Conservation (phyloP, 805 yeast genomes). For the Candida silvatica region DNA sequence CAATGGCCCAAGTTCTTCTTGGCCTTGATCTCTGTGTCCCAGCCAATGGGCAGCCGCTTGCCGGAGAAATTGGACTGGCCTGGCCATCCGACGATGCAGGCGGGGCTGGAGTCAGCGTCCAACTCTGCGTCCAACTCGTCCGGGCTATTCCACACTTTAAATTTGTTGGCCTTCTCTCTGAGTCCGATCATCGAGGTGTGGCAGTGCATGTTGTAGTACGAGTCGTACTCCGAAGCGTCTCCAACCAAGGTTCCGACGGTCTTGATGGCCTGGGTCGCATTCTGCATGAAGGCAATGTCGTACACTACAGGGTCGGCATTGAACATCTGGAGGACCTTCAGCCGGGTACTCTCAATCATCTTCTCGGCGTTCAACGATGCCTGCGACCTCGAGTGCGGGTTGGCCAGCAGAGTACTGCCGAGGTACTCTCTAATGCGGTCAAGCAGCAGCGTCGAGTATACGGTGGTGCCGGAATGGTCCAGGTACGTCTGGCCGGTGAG, state of each 20-base stretch:
- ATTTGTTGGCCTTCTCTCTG: conserved; percentile 17
- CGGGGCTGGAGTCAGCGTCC: conserved; percentile 2
- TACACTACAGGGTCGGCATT: conserved; percentile 26
- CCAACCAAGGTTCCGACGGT: conserved; percentile 22
- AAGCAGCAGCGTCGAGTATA: conserved; percentile 23
- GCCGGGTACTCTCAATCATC: conserved; percentile 21
- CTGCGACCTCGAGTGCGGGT: conserved; percentile 34
- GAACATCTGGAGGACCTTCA: conserved; percentile 23
- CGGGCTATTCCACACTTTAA: conserved; percentile 9
- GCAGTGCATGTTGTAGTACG: conserved; percentile 24
- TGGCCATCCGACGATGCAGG: conserved; percentile 29
- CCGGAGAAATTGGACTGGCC: conserved; percentile 39
- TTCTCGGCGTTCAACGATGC: conserved; percentile 22
- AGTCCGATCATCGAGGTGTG: conserved; percentile 37
- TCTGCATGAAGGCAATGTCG: conserved; percentile 31
- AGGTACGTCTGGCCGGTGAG: conserved; percentile 21
- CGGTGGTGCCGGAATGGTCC: conserved; percentile 37
- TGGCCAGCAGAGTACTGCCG: conserved; percentile 21
- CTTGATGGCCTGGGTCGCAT: conserved; percentile 32
- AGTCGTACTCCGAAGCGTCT: conserved; percentile 17
- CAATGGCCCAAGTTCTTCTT: background rate
- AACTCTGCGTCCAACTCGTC: too few species aligned
- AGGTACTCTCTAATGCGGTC: conserved; percentile 17
- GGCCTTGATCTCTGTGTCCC: conserved; percentile 17
- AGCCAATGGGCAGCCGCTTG: conserved; percentile 25